These are phyloP conservation scores for Kwoniella dendrophila DNA, from an alignment of 768 basidiomycete genomes.

Conservation along the genomic window DNA sequence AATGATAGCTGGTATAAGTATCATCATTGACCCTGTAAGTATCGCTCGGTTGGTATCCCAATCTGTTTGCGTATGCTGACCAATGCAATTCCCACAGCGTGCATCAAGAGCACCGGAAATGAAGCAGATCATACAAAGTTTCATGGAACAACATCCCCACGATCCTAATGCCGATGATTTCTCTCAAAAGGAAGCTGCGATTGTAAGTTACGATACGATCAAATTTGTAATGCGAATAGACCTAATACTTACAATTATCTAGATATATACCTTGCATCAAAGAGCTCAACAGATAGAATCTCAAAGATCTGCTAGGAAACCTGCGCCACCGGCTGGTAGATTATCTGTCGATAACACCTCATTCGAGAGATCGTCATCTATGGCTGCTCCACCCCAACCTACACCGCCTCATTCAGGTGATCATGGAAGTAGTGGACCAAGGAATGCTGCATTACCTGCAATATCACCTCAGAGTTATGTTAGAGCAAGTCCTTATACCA, in stretches of 20 bases:
- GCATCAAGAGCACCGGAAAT: slow-evolving; percentile 48
- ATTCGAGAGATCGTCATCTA: slow-evolving; percentile 31
- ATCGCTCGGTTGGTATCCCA: neutral
- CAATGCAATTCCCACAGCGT: slow-evolving; percentile 16
- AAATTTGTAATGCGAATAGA: neutral
- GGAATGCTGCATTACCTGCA: slow-evolving; percentile 8
- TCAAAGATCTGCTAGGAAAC: slow-evolving; percentile 14
- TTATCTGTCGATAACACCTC: slow-evolving; percentile 33
- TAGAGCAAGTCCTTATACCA: neutral
- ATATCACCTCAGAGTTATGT: slow-evolving; percentile 18
- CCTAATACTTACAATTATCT: neutral
- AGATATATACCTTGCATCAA: slow-evolving; percentile 50
- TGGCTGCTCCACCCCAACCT: slow-evolving; percentile 18
- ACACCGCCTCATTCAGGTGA: slow-evolving; percentile 14
- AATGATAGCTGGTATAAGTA: slow-evolving; percentile 53
- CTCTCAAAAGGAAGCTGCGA: slow-evolving; percentile 50
- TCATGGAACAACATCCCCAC: slow-evolving; percentile 51
- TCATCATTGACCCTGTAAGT: slow-evolving; percentile 52
- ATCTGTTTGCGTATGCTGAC: neutral
- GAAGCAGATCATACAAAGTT: slow-evolving; percentile 46
- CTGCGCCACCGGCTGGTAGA: neutral
- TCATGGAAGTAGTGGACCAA: neutral
- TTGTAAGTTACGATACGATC: slow-evolving; percentile 29
- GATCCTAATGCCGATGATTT: slow-evolving; percentile 50
- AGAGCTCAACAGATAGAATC: slow-evolving; percentile 40